Evolutionary conservation across 805 yeast genomes (phyloP), one percentile per base, ranked within the genome.

Genomic region (Alloascoidea africana): DNA sequence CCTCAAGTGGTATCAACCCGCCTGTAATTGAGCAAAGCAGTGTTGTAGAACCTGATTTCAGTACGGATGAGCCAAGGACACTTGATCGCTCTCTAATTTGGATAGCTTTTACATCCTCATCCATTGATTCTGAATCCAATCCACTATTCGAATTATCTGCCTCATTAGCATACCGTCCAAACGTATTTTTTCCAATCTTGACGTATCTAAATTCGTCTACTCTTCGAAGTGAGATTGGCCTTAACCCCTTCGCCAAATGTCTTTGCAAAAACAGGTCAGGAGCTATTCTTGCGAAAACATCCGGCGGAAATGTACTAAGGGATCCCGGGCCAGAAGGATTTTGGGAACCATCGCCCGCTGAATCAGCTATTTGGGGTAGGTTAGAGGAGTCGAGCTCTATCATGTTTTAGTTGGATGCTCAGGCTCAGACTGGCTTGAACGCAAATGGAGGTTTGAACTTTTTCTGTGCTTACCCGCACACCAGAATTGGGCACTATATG

Each of bases 221-320:
- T 23, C 66, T 64, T 34, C 96, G 68, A 36, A 77, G 57, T 4
- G 55, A 56, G 35, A 76, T 71, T 5, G 96, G 95, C 44, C 96
- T 74, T 16, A 79, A 50, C 0, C 91, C 89, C 14, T 73, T 60
- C 14, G 78, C 68, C 13, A 87, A 54, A 54, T 85, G 94, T 50
- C 93, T 69, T 51, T 81, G 80, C 34, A 87, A 62, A 3, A 89
- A 80, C 11, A 82, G 53, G 40, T 84, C 94, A 1, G 96, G 96
- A 2, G 93, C 84, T 27, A 87, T 70, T 38, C 91, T 62, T 1
- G 91, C 86, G 33, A 87, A 61, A 6, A 85, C 84, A 17, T 76
- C 80, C 0, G 95, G 89, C 1, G 91, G 77, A 53, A 86, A 85
- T n/a, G n/a, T n/a, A n/a, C n/a, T n/a, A n/a, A n/a, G n/a, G n/a